Percentiles rank a stretch among this genome's conserved stretches.
Evolutionary conservation across 306 rosid genomes (phyloP).

Genomic region (Prunus armeniaca): DNA sequence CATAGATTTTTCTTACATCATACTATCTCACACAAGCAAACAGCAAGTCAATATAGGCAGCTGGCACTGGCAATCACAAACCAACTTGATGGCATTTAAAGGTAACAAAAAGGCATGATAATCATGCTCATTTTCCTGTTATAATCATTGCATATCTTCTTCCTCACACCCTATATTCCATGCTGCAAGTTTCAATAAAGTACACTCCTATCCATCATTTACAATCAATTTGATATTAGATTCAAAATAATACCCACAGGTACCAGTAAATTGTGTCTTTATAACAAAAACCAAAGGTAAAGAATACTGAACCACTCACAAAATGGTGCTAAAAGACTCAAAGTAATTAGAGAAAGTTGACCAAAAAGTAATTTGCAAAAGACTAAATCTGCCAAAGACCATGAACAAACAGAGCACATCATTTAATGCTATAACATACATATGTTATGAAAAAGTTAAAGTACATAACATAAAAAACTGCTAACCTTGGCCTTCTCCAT

Average conservation of each 20-base stretch:
- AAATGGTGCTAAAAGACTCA: background rate
- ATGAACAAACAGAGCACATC: background rate
- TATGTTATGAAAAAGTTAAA: background rate
- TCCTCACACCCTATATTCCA: background rate
- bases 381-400: background rate
- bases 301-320: background rate
- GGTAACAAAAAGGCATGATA: background rate
- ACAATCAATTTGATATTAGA: background rate
- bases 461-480: background rate
- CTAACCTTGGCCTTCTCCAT: slow-evolving; percentile 80
- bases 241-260: background rate
- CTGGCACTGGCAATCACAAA: background rate
- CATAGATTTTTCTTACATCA: background rate
- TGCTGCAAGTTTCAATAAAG: background rate
- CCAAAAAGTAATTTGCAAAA: background rate
- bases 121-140: background rate
- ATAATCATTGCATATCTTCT: background rate
- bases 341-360: no score
- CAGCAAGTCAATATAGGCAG: background rate
- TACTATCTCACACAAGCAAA: background rate
- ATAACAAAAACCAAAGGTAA: background rate
- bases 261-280: background rate
- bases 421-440: background rate
- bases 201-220: background rate
- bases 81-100: background rate